These are phyloP conservation scores for Apiotrichum sp. DNA, from an alignment of 1,284 basidiomycete species.

Conservation along the genomic window DNA sequence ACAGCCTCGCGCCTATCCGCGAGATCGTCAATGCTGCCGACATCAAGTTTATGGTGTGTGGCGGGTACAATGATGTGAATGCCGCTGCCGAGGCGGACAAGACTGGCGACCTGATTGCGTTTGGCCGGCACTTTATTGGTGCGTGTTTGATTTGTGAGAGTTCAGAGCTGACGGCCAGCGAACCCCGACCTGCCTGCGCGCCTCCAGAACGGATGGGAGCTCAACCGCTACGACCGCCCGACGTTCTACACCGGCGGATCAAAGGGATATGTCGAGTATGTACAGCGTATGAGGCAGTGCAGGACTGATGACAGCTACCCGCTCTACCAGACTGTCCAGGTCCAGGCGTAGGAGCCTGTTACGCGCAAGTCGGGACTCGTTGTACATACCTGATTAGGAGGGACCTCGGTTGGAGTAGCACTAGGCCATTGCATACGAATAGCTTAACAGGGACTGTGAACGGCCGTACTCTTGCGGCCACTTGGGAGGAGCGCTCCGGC, in stretches of 20 bases:
- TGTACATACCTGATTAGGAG: no score
- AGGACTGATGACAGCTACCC: slow-evolving; percentile 2
- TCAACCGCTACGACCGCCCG: slow-evolving; percentile 39
- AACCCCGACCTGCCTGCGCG: slow-evolving; percentile 57
- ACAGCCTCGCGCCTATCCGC: slow-evolving; percentile 5
- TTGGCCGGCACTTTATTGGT: slow-evolving; percentile 53
- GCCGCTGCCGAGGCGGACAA: slow-evolving; percentile 30
- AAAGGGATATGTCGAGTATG: slow-evolving; percentile 26
- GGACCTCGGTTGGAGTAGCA: no score
- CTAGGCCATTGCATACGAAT: no score
- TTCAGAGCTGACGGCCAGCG: slow-evolving; percentile 7
- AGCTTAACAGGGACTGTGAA: no score
- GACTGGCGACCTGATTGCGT: slow-evolving; percentile 50
- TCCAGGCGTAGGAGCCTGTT: no score
- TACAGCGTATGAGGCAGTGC: neutral
- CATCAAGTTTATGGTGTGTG: slow-evolving; percentile 50
- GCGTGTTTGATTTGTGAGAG: neutral
- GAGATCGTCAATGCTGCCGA: neutral
- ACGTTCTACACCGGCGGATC: slow-evolving; percentile 28
- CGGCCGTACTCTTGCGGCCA: no score
- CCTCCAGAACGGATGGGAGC: slow-evolving; percentile 33
- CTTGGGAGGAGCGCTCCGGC: no score
- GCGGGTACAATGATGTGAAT: slow-evolving; percentile 46
- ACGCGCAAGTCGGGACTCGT: no score
- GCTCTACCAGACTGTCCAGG: neutral